Conservation (phyloP, 345 rosid genomes). For the Litchi chinensis region DNA sequence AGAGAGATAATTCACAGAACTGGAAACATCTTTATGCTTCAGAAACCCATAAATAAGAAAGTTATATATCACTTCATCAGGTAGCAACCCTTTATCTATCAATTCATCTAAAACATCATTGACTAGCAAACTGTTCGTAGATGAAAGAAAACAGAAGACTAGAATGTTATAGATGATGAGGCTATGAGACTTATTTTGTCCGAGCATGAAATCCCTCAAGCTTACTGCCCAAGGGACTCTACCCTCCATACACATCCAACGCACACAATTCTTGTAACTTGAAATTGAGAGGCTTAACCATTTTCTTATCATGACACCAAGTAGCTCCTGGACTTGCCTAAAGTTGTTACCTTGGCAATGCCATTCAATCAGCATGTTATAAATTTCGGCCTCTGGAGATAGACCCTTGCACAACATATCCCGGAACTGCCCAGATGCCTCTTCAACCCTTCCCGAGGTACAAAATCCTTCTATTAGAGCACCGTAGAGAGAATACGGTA, state of each 20-base stretch:
- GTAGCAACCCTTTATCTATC: constrained; percentile 42
- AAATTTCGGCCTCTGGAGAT: constrained; percentile 36
- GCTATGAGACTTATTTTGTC: constrained; percentile 33
- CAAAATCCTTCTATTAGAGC: constrained; percentile 58
- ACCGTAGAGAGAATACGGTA: constrained; percentile 31
- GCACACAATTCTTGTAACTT: constrained; percentile 51
- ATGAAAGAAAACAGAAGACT: constrained; percentile 50
- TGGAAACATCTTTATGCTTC: constrained; percentile 39
- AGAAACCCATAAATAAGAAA: constrained; percentile 69
- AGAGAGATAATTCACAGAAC: constrained; percentile 46
- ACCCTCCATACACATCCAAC: constrained; percentile 51
- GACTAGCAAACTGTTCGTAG: constrained; percentile 39
- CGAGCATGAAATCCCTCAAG: constrained; percentile 53
- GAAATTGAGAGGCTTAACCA: constrained; percentile 40
- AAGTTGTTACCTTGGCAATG: constrained; percentile 46
- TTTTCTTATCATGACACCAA: constrained; percentile 51
- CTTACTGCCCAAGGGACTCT: constrained; percentile 40
- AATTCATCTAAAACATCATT: constrained; percentile 47
- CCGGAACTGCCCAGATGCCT: constrained; percentile 48
- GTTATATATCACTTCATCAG: constrained; percentile 59
- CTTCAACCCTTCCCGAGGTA: constrained; percentile 46
- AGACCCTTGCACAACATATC: constrained; percentile 42
- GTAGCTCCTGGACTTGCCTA: constrained; percentile 46
- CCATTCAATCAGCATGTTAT: constrained; percentile 45
- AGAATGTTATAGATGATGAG: constrained; percentile 55